Conservation (phyloP, 257 asterid genomes). For the Primulina eburnea region DNA sequence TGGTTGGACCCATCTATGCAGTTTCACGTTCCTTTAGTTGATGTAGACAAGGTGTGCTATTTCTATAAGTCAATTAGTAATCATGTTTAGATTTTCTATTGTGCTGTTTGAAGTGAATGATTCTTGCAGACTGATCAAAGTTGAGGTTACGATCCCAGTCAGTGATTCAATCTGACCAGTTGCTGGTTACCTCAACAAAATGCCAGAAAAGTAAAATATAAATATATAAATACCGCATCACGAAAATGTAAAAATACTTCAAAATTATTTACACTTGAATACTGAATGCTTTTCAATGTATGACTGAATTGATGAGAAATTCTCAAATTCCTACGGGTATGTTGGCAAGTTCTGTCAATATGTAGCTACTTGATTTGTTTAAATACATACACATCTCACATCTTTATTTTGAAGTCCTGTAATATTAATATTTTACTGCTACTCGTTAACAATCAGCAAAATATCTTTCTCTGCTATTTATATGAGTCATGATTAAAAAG, state of each 20-base stretch:
- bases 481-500: neutral
- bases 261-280: slow-evolving; percentile 4
- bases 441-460: neutral
- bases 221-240: neutral
- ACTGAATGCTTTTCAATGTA: neutral
- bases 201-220: neutral
- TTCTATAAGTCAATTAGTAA: slow-evolving; percentile 8
- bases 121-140: slow-evolving; percentile 9
- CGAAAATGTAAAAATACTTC: neutral
- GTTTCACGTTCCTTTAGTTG: slow-evolving; percentile 80
- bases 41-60: slow-evolving; percentile 82
- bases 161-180: neutral
- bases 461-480: slow-evolving; percentile 15
- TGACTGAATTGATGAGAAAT: slow-evolving; percentile 15
- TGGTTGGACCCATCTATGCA: slow-evolving; percentile 83
- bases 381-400: neutral
- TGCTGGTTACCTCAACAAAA: neutral
- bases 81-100: slow-evolving; percentile 12
- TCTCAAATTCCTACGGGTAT: neutral
- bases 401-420: slow-evolving; percentile 20
- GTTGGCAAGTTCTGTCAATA: slow-evolving; percentile 6
- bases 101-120: slow-evolving; percentile 18
- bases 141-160: slow-evolving; percentile 18
- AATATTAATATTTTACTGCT: slow-evolving; percentile 9
- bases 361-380: slow-evolving; percentile 13